Evolutionary conservation across 805 yeast genomes (phyloP), one percentile per base, ranked within the genome.

Genomic region (Saccharomycopsis capsularis): DNA sequence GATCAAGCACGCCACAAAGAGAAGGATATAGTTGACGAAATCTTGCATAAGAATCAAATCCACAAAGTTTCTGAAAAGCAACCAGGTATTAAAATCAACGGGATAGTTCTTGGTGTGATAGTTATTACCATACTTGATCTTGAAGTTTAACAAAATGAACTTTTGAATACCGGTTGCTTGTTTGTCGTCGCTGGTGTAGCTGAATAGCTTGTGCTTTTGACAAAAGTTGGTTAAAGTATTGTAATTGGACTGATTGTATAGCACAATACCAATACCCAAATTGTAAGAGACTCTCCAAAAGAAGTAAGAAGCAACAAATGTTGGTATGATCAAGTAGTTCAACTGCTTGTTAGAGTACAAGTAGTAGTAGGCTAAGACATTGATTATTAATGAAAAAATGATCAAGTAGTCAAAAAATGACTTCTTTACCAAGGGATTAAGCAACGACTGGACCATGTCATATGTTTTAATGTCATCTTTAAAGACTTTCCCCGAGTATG

Each of bases 31-130:
- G 19, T 86, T 76, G 24, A 82, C 75, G 62, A 86, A 86, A 65
- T 86, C 95, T 63, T 81, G 85, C 95, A 86, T 85, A 59, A 86
- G 71, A 46, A 86, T 79, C 63, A 86, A 73, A 63, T 86, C 95
- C 15, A 87, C 95, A 46, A 82, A 71, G 60, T 82, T 85, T 46
- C 95, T 71, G 65, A 82, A 86, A 13, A 86, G 60, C 34, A 87
- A 69, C 95, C 95, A 86, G 27, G 90, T 79, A 63, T 85, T 86
- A 67, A 82, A 82, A 61, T 85, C 95, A 45, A 76, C 68, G 1
- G 95, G 95, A 52, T 70, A 68, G 29, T 67, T 56, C 21, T 67
- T 66, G 44, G 70, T 62, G 21, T 65, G 59, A 30, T 63, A 60
- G 32, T 59, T 56, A 3, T 32, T 35, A 1, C 71, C 70, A 69